Percentiles rank a stretch among this genome's conserved stretches.
Conservation (phyloP, 495 filamentous ascomycete genomes). For the Hyaloscypha finlandica region DNA sequence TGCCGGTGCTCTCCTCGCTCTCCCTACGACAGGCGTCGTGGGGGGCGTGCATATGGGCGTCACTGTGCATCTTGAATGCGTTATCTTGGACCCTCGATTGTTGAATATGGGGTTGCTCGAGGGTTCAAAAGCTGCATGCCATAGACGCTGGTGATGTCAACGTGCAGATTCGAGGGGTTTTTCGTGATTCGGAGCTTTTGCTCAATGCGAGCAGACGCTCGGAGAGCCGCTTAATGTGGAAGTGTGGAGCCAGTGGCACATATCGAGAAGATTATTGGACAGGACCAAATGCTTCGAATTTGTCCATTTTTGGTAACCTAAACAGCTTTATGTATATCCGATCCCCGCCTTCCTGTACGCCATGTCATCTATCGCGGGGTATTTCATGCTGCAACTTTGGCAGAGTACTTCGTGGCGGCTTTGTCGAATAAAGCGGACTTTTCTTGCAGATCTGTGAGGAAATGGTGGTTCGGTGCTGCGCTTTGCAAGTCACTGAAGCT, state of each 20-base stretch:
- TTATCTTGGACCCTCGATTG: constrained; percentile 7
- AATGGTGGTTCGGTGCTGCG: constrained; percentile 59
- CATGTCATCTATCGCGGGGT: constrained; percentile 17
- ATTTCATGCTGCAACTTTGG: constrained; percentile 53
- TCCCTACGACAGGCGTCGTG: constrained; percentile 1
- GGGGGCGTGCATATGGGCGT: constrained; percentile 12
- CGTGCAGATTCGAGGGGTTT: constrained; percentile 16
- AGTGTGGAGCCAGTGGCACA: constrained; percentile 4
- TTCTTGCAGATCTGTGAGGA: constrained; percentile 69
- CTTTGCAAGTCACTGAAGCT: constrained; percentile 56
- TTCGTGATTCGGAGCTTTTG: constrained; percentile 1
- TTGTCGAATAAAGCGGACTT: constrained; percentile 80
- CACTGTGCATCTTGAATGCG: constrained; percentile 13
- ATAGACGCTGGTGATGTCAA: constrained; percentile 22
- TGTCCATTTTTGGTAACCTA: constrained; percentile 11
- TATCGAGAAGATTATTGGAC: constrained; percentile 1
- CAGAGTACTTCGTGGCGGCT: constrained; percentile 74
- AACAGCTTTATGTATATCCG: constrained; percentile 6
- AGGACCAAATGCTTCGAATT: constrained; percentile 3
- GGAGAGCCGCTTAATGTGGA: not conserved
- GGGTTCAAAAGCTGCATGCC: not conserved
- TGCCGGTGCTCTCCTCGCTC: not conserved
- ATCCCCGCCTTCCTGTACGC: constrained; percentile 20
- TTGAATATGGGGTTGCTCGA: not conserved
- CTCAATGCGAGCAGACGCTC: constrained; percentile 3